A percentile compares a stretch with the other conserved stretches of the same genome.
Conservation (phyloP, 2,329 filamentous ascomycete genomes). For the Stachybotrys elegans region DNA sequence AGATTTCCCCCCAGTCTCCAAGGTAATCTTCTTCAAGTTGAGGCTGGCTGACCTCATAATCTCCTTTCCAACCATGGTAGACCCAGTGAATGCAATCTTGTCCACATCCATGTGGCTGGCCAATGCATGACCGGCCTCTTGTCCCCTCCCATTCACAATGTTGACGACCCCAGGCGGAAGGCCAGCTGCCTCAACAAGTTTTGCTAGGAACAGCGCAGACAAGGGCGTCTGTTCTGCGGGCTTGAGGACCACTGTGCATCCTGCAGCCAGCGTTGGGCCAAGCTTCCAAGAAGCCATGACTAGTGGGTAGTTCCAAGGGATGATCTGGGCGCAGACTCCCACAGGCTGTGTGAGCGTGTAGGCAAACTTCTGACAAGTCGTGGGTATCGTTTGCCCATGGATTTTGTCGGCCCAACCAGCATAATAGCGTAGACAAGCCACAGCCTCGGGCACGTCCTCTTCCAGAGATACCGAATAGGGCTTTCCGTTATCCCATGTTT, state of each 20-base stretch:
- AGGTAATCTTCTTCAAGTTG: constrained; percentile 61
- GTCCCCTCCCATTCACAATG: constrained; percentile 66
- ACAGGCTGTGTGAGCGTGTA: constrained; percentile 72
- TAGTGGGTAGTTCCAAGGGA: constrained; percentile 68
- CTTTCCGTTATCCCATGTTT: constrained; percentile 78
- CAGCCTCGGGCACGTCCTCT: constrained; percentile 54
- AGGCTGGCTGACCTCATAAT: constrained; percentile 73
- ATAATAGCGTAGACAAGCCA: constrained; percentile 61
- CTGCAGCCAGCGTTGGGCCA: constrained; percentile 62
- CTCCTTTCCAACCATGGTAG: constrained; percentile 63
- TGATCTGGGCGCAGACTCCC: constrained; percentile 72
- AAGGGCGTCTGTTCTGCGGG: constrained; percentile 64
- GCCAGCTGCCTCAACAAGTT: constrained; percentile 64
- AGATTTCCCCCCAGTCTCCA: constrained; percentile 62
- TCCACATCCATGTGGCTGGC: constrained; percentile 64
- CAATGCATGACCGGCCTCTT: constrained; percentile 62
- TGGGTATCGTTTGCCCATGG: constrained; percentile 70
- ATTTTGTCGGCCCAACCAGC: constrained; percentile 77
- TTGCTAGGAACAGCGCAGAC: constrained; percentile 60
- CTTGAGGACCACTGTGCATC: constrained; percentile 61
- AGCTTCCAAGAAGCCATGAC: constrained; percentile 60
- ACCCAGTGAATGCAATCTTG: constrained; percentile 77
- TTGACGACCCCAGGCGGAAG: constrained; percentile 77
- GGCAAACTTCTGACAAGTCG: constrained; percentile 61
- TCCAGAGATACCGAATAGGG: constrained; percentile 61